Evolutionary conservation across 768 basidiomycete genomes (phyloP).

Genomic region (Boletus pseudopeckii): DNA sequence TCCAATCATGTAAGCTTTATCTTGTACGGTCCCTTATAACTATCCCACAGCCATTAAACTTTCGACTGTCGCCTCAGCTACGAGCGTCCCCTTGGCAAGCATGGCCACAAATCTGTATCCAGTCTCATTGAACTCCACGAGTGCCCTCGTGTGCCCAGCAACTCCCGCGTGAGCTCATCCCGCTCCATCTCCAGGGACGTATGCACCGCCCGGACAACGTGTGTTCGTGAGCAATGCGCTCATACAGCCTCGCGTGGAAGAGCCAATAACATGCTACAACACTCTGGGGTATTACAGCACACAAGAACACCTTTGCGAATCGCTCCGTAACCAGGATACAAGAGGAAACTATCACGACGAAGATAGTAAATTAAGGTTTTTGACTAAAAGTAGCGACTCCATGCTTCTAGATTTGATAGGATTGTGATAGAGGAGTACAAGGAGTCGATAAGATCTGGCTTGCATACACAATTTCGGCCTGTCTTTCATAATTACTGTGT

Average conservation of each 20-base stretch:
- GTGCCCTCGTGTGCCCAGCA: background rate
- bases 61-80: constrained; percentile 3
- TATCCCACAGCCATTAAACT: background rate
- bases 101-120: background rate
- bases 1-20: constrained; percentile 19
- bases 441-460: constrained; percentile 21
- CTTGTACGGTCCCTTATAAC: background rate
- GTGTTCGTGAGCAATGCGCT: constrained; percentile 12
- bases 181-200: constrained; percentile 1
- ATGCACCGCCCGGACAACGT: constrained; percentile 10
- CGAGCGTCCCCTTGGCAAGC: constrained; percentile 7
- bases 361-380: constrained; percentile 27
- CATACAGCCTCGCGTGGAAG: constrained; percentile 6
- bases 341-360: constrained; percentile 17
- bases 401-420: constrained; percentile 25
- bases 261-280: constrained; percentile 2
- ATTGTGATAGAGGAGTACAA: constrained; percentile 10
- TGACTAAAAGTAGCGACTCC: constrained; percentile 23
- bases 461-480: constrained; percentile 7
- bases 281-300: constrained; percentile 18
- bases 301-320: constrained; percentile 8
- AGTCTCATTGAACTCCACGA: background rate
- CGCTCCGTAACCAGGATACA: constrained; percentile 20
- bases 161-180: background rate
- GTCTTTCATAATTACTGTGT: background rate